A percentile compares a stretch with the other conserved stretches of the same genome.
These are phyloP conservation scores for Cucumis melo DNA, from an alignment of 306 rosid species.

Conservation along the genomic window DNA sequence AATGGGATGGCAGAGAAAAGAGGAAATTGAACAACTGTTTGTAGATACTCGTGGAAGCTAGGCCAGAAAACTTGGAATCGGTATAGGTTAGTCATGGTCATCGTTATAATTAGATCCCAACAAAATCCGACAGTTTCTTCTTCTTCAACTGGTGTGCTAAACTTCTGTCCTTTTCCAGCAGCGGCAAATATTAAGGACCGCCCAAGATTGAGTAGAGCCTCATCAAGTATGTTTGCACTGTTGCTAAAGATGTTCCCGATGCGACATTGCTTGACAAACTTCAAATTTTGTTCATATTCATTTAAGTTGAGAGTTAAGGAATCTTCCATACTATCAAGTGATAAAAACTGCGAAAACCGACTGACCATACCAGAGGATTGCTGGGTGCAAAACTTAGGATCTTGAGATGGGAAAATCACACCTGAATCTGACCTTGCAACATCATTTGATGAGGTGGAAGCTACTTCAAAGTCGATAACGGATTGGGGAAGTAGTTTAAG, in stretches of 20 bases:
- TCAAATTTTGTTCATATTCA: constrained; percentile 75
- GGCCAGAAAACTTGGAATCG: constrained; percentile 71
- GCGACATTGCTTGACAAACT: constrained; percentile 61
- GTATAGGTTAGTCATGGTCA: constrained; percentile 36
- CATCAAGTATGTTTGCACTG: constrained; percentile 52
- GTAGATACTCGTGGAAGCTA: constrained; percentile 47
- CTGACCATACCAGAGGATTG: constrained; percentile 27
- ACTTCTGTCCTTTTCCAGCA: constrained; percentile 93
- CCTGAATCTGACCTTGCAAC: constrained; percentile 32
- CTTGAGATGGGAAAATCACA: constrained; percentile 22
- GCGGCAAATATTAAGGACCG: constrained; percentile 65
- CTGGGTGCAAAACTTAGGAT: constrained; percentile 28
- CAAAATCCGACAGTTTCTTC: constrained; percentile 86
- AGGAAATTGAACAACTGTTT: constrained; percentile 70
- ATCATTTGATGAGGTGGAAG: constrained; percentile 17
- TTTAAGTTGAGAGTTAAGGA: constrained; percentile 40
- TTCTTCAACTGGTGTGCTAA: constrained; percentile 79
- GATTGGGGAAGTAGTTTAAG: constrained; percentile 66
- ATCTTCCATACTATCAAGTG: constrained; percentile 50
- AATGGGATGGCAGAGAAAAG: constrained; percentile 78
- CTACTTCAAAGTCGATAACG: constrained; percentile 42
- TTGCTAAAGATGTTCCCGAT: constrained; percentile 54
- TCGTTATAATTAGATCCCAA: constrained; percentile 70
- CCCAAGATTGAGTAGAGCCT: constrained; percentile 57
- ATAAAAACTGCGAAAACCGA: constrained; percentile 39